Evolutionary conservation across 441 rosid species (phyloP), one percentile per base, ranked within the genome.

Genomic region (Lepidium campestre): DNA sequence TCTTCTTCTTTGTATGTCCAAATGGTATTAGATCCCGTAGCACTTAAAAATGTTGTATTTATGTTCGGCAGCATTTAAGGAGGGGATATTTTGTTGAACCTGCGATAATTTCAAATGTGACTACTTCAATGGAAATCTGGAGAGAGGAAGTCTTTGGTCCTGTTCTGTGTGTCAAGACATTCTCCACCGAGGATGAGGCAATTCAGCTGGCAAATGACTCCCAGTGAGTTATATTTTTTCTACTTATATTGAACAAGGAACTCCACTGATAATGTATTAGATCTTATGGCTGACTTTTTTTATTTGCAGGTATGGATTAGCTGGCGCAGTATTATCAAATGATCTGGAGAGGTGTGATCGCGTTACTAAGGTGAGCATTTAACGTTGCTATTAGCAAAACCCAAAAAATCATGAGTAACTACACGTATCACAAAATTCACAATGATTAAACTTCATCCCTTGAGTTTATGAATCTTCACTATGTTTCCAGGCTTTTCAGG

Each of bases 71-170:
- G 99, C 93, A 94, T 78, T 74, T 89, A n/a, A 79, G 79, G 42
- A 89, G 82, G 72, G 99, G 97, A 60, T 91, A 79, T 80, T 94
- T 83, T 66, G 37, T 94, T 32, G 91, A 89, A 72, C 97, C 99
- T 74, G 82, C 94, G 23, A 77, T 94, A 65, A 77, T 94, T 19
- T 81, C 84, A 53, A 85, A 89, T 69, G 89, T 94, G 61, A 81
- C 80, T 32, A 83, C 86, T 60, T 84, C 93, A 68, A 89, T 89
- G 99, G 85, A 94, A 83, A 91, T 94, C 56, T 94, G 99, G 99
- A 91, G 89, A 73, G 99, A 94, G 70, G 99, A 94, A 82, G 97
- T 91, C 41, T 94, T 94, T 77, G 99, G 98, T 65, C 98, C 99
- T 62, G 96, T 91, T 70, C 79, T 94, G 2, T 88, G 94, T 68